A percentile compares a stretch with the other conserved stretches of the same genome.
Conservation (phyloP, 306 rosid genomes). For the Pyrus betulifolia region DNA sequence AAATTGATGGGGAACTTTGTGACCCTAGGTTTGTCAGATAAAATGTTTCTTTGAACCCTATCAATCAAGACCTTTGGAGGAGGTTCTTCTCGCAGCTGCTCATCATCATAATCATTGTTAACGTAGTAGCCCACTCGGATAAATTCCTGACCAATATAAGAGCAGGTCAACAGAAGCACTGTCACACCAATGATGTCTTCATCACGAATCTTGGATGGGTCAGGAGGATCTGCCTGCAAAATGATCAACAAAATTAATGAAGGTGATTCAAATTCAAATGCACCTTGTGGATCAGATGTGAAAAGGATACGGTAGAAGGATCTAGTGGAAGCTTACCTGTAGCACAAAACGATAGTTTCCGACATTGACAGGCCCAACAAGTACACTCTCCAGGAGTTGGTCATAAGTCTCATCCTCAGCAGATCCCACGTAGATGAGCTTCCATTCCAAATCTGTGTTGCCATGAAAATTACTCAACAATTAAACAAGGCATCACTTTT, state of each 20-base stretch:
- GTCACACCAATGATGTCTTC: slow-evolving; percentile 91
- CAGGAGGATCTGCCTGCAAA: slow-evolving; percentile 84
- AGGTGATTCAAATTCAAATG: not conserved
- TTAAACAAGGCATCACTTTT: too few relatives aligned
- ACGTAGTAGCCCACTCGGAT: slow-evolving; percentile 83
- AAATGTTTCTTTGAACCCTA: slow-evolving; percentile 79
- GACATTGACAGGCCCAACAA: slow-evolving; percentile 88
- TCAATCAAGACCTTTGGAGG: slow-evolving; percentile 64
- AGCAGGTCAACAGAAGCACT: slow-evolving; percentile 71
- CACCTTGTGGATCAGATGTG: not conserved
- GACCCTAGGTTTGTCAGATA: slow-evolving; percentile 89
- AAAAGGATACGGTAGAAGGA: not conserved
- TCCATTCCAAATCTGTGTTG: slow-evolving; percentile 78
- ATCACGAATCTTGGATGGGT: slow-evolving; percentile 84
- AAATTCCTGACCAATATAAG: slow-evolving; percentile 86
- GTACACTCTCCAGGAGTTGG: slow-evolving; percentile 82
- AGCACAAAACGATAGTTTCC: slow-evolving; percentile 86
- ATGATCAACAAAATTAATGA: slow-evolving; percentile 3
- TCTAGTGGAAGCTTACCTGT: slow-evolving; percentile 39
- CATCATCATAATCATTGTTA: slow-evolving; percentile 90
- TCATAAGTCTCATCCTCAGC: slow-evolving; percentile 94
- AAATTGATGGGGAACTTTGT: slow-evolving; percentile 78
- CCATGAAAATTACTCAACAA: too few relatives aligned
- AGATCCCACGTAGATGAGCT: slow-evolving; percentile 83
- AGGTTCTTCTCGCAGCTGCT: slow-evolving; percentile 90